Base-by-base conservation (phyloP, 495 filamentous ascomycete species). In the Daldinia loculata region DNA sequence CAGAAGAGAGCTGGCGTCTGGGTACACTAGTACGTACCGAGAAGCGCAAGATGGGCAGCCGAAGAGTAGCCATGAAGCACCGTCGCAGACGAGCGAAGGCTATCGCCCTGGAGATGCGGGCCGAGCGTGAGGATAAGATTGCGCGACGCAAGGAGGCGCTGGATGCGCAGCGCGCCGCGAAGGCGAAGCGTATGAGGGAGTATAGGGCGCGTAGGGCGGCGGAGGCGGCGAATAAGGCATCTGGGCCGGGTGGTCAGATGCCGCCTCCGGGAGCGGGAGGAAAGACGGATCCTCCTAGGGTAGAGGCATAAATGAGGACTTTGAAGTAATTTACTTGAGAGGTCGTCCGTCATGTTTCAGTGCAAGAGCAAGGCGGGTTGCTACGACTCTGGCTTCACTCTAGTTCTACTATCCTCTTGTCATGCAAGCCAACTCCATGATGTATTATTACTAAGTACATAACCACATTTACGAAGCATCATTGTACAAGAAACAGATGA, bases 1-100 rank as follows among this genome's bases (percentile, higher is more conserved):
- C 92, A 65, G 90, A 94, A 82, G 84, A 88, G 58, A 97, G 95
- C 80, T 95, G 90, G 90, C 81, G 89, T 77, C 94, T 98, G 81
- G 94, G 93, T 60, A 81, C 80, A 1, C 61, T 85, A 32, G 75
- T 84, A 0, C 67, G 74, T 15, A 78, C 71, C 2, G 72, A 70
- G 68, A 76, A 78, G 64, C 66, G 76, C 19, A 77, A 77, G 74
- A 64, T 69, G 69, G 74, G 76, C 0, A 63, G 56, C 8, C 63
- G 76, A 0, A 39, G 75, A 5, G 69, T 74, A 4, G 76, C 75
- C 1, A 73, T 79, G 70, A 48, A 56, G 4, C 64, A 74, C 19
- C 39, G 70, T 8, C 56, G 73, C 2, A 41, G 71, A 8, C 75
- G 70, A 67, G 30, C 75, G 1, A 71, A 64, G 62, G 72, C 71